These are phyloP conservation scores for Meira miltonrushii DNA, from an alignment of 1,284 basidiomycete genomes.

Conservation along the genomic window DNA sequence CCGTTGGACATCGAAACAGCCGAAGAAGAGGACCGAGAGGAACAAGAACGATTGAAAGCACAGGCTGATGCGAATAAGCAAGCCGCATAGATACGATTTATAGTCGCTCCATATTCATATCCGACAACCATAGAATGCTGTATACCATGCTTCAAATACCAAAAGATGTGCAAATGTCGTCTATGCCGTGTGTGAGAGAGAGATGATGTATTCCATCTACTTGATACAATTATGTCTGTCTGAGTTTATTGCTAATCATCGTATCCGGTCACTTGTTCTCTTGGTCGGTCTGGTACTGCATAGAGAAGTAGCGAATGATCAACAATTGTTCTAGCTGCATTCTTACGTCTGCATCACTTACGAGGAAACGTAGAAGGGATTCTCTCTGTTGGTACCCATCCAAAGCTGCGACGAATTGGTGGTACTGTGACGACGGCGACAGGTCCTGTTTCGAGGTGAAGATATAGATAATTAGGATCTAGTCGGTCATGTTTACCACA, in stretches of 20 bases:
- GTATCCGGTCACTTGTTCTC: conserved; percentile 38
- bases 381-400: conserved; percentile 68
- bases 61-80: not conserved
- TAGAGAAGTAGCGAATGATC: not conserved
- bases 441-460: conserved; percentile 60
- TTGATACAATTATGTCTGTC: not conserved
- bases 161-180: no score
- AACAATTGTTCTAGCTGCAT: not conserved
- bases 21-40: conserved; percentile 57
- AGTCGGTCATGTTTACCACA: not conserved
- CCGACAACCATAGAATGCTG: not conserved
- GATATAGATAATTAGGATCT: not conserved
- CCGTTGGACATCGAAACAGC: conserved; percentile 81
- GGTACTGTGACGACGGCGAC: conserved; percentile 71
- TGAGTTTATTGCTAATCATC: conserved; percentile 29
- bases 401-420: conserved; percentile 66
- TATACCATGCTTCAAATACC: not conserved
- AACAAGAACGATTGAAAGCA: not conserved
- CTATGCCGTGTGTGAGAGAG: no score
- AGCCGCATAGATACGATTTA: not conserved
- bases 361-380: conserved; percentile 80
- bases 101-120: not conserved
- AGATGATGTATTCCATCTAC: no score
- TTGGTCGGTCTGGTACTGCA: conserved; percentile 41
- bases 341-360: conserved; percentile 56